Evolutionary conservation across 2,329 filamentous ascomycete species (phyloP), one percentile per base, ranked within the genome.

Genomic region (Penicillium rolfsii): DNA sequence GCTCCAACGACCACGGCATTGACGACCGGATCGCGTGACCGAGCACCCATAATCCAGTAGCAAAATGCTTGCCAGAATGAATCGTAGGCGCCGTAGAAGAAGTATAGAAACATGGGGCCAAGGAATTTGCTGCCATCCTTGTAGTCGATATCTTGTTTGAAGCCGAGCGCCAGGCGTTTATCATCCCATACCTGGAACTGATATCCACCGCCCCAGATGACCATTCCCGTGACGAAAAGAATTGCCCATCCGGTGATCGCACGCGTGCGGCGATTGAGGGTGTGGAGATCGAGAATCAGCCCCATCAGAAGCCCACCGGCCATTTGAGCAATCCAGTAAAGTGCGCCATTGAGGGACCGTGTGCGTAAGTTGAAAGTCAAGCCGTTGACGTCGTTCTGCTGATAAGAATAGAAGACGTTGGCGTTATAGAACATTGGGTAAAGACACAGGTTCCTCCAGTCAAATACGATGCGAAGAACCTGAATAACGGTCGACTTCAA

Each of bases 271-370:
- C 46, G 46, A 14, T 50, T 50, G n/a, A 50, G 46, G n/a, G 4
- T 35, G 30, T 33, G 46, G 2, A 50, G 28, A n/a, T 50, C 46
- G 28, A 50, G 46, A 16, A 50, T 50, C 1, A 50, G 28, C 5
- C 46, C 46, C 46, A 50, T 50, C 46, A 50, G 46, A 22, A 50
- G 46, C 16, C 46, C 46, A 4, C 46, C 46, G 14, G 11, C 28
- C 46, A 50, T 50, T n/a, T 50, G 46, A 26, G 46, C 46, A 33
- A 50, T 50, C 46, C 46, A 50, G 46, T 50, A 50, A 35, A 50
- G 46, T 12, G 46, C 46, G 2, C 46, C 46, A 22, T 50, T 50
- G 28, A 50, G 46, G 9, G 46, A 50, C 9, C 46, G 46, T 6
- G 46, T 50, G 28, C 46, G 46, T 3, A 50, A 22, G 28, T 35